Evolutionary conservation across 768 basidiomycete species (phyloP).

Genomic region (Amanita jacksonii): DNA sequence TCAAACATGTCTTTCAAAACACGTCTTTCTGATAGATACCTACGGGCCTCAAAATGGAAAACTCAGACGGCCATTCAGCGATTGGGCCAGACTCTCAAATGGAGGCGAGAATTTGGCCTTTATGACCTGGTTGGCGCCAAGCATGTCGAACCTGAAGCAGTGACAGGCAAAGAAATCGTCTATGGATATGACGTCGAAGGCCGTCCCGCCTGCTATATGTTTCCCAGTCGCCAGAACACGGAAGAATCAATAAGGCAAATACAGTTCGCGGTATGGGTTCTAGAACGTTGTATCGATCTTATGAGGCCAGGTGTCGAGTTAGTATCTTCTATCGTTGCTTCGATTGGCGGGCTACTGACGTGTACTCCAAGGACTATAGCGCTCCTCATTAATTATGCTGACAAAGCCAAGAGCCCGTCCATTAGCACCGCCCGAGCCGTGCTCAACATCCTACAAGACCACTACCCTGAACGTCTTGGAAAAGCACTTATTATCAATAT

Average conservation of each 20-base stretch:
- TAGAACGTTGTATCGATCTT: slow-evolving; percentile 69
- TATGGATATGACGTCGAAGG: slow-evolving; percentile 66
- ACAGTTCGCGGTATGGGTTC: slow-evolving; percentile 63
- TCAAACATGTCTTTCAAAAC: background rate
- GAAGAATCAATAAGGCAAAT: slow-evolving; percentile 58
- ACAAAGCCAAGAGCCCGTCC: slow-evolving; percentile 51
- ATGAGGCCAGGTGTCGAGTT: slow-evolving; percentile 81
- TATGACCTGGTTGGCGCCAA: slow-evolving; percentile 51
- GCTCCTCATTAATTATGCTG: slow-evolving; percentile 71
- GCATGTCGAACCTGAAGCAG: slow-evolving; percentile 65
- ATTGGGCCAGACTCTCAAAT: slow-evolving; percentile 62
- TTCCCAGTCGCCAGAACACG: slow-evolving; percentile 69
- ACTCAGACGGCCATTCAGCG: slow-evolving; percentile 47
- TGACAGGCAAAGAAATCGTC: slow-evolving; percentile 75
- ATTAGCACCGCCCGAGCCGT: slow-evolving; percentile 34
- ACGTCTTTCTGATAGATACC: slow-evolving; percentile 43
- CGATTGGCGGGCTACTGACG: background rate
- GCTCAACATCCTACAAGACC: slow-evolving; percentile 63
- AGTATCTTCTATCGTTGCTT: slow-evolving; percentile 15
- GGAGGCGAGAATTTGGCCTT: slow-evolving; percentile 74
- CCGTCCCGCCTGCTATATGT: slow-evolving; percentile 63
- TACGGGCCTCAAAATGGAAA: slow-evolving; percentile 75
- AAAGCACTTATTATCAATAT: slow-evolving; percentile 65
- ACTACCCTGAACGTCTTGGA: slow-evolving; percentile 85
- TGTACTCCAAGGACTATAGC: slow-evolving; percentile 41